These are phyloP conservation scores for Yarrowia osloensis DNA, from an alignment of 805 yeast species.

Conservation along the genomic window DNA sequence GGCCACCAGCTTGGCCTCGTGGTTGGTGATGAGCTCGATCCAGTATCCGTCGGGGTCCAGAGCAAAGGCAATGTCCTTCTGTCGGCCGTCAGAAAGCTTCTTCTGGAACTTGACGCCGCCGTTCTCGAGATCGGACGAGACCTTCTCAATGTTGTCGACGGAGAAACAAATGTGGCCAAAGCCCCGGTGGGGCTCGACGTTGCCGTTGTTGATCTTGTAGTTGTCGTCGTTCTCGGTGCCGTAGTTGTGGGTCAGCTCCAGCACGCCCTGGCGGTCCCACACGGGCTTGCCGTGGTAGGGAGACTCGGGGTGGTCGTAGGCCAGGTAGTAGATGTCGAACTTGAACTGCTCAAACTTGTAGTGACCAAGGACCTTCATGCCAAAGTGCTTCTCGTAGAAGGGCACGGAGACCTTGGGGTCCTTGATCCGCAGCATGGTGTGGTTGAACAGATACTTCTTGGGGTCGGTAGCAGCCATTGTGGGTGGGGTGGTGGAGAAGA, in stretches of 20 bases:
- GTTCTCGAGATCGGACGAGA: conserved; percentile 59
- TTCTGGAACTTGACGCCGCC: conserved; percentile 78
- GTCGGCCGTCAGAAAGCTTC: conserved; percentile 85
- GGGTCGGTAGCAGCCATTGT: conserved; percentile 24
- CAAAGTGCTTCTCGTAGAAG: conserved; percentile 75
- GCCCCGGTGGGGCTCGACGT: conserved; percentile 80
- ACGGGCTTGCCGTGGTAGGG: conserved; percentile 46
- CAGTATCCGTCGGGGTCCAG: conserved; percentile 97
- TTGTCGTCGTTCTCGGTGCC: conserved; percentile 63
- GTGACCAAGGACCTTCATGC: conserved; percentile 61
- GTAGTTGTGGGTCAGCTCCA: conserved; percentile 81
- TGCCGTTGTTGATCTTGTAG: conserved; percentile 74
- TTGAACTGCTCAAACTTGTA: conserved; percentile 56
- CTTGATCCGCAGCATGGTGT: conserved; percentile 68
- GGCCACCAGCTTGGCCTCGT: conserved; percentile 45
- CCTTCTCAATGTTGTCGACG: conserved; percentile 70
- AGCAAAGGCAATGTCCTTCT: conserved; percentile 88
- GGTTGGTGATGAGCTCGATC: conserved; percentile 82
- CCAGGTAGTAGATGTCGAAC: conserved; percentile 70
- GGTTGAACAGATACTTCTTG: conserved; percentile 37
- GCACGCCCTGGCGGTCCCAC: conserved; percentile 58
- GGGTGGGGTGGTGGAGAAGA: neutral
- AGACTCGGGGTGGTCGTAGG: conserved; percentile 51
- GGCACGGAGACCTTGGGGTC: conserved; percentile 72
- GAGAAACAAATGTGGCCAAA: conserved; percentile 93